Base-by-base conservation (phyloP, 73 alveolate species). In the Uronychia binucleata region DNA sequence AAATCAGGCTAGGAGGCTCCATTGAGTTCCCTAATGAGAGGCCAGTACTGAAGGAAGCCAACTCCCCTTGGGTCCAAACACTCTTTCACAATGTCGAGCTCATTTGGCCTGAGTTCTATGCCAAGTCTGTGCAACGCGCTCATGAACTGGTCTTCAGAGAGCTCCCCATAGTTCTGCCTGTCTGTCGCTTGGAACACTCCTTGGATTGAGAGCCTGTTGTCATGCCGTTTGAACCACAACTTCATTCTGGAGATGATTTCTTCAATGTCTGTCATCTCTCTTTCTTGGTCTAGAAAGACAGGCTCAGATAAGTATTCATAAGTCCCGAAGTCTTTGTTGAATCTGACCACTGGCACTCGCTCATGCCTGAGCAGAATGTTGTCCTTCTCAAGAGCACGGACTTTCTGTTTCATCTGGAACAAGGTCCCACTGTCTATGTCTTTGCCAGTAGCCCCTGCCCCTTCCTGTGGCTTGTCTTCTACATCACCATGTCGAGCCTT, bases 231-330 rank as follows among this genome's bases (percentile, higher is more conserved):
- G 0, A 90, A 80, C 96, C 93, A 90, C 0, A 77, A 30, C 31
- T 81, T 58, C 34, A 81, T 33, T 1, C 46, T 26, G 5, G 79
- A 85, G 14, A 90, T 14, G 88, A 90, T 31, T 76, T 90, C 93
- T 1, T 80, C 91, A 58, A 86, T 75, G 83, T 74, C 85, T 0
- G 27, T 59, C 58, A 82, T 29, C n/a, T 78, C 87, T 13, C 74
- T 59, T 27, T 84, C 84, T 14, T 5, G 27, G 46, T 46, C 67
- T 11, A 77, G 87, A 25, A 67, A 32, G 35, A 46, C 67, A 11
- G 95, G 95, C 34, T 90, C 84, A 0, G 91, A 91, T 31, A 85
- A 60, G 60, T 90, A 90, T 77, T 90, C 95, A 75, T 85, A 90
- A 8, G 89, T 34, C 13, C 84, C 87, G 29, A 35, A 34, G 46